Evolutionary conservation across 2,329 filamentous ascomycete genomes (phyloP).

Genomic region (Epicoccum nigrum): DNA sequence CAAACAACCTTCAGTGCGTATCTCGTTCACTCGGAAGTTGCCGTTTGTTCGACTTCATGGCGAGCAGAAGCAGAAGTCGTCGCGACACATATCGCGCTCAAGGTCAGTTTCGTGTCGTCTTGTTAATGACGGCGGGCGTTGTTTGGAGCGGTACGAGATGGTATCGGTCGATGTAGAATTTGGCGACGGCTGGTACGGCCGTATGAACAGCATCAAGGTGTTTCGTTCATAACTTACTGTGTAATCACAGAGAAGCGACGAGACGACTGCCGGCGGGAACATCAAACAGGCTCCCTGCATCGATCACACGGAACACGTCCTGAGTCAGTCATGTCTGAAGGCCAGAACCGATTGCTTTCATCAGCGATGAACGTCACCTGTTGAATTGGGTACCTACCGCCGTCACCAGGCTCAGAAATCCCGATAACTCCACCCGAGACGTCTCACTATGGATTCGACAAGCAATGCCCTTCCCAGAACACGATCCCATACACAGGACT

Average conservation of each 20-base stretch:
- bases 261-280: slow-evolving; percentile 11
- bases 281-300: slow-evolving; percentile 22
- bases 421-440: too few relatives aligned
- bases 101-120: background rate
- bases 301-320: slow-evolving; percentile 17
- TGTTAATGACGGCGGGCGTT: background rate
- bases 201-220: background rate
- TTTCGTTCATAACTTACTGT: background rate
- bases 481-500: too few relatives aligned
- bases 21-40: background rate
- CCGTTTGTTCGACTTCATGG: background rate
- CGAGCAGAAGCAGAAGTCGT: background rate
- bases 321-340: slow-evolving; percentile 14
- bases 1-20: background rate
- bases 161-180: too few relatives aligned
- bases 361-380: too few relatives aligned
- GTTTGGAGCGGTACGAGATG: too few relatives aligned
- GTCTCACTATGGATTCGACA: too few relatives aligned
- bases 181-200: too few relatives aligned
- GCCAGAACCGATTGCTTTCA: slow-evolving; percentile 10
- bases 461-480: too few relatives aligned
- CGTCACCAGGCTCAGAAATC: too few relatives aligned
- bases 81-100: background rate
- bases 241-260: background rate
- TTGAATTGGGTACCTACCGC: too few relatives aligned